Evolutionary conservation across 306 rosid species (phyloP).

Genomic region (Sophora flavescens): DNA sequence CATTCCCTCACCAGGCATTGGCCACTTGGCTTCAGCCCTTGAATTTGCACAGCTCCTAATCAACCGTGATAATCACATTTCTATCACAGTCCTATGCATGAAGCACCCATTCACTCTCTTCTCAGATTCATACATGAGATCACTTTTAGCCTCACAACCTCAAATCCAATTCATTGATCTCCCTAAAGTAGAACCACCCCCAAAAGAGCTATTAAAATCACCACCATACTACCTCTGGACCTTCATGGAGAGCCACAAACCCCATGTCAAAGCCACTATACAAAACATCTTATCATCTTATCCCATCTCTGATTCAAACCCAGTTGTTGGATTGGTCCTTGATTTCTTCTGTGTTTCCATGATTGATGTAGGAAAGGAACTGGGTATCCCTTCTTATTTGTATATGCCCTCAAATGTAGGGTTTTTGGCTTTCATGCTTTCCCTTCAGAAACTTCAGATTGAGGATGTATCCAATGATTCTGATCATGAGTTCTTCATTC

Average conservation of each 20-base stretch:
- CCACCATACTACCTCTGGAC: constrained; percentile 28
- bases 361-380: constrained; percentile 59
- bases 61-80: constrained; percentile 42
- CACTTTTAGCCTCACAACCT: constrained; percentile 50
- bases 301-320: constrained; percentile 33
- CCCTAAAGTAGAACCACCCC: constrained; percentile 51
- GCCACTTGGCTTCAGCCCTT: constrained; percentile 60
- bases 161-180: constrained; percentile 56
- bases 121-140: constrained; percentile 47
- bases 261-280: constrained; percentile 40
- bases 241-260: constrained; percentile 50
- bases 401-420: constrained; percentile 56
- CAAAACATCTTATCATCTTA: constrained; percentile 30
- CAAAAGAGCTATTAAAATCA: constrained; percentile 33
- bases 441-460: constrained; percentile 45
- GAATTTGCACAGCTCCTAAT: constrained; percentile 59
- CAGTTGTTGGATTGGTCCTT: constrained; percentile 55
- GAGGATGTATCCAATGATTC: constrained; percentile 46
- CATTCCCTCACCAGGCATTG: constrained; percentile 57
- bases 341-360: constrained; percentile 63
- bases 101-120: constrained; percentile 39
- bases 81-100: constrained; percentile 54
- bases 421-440: constrained; percentile 48
- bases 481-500: constrained; percentile 48
- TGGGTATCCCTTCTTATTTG: constrained; percentile 58